A percentile compares a stretch with the other conserved stretches of the same genome.
phyloP scores from a whole-genome alignment of 2,329 filamentous ascomycete genomes.

The Tolypocladium amazonense region DNA sequence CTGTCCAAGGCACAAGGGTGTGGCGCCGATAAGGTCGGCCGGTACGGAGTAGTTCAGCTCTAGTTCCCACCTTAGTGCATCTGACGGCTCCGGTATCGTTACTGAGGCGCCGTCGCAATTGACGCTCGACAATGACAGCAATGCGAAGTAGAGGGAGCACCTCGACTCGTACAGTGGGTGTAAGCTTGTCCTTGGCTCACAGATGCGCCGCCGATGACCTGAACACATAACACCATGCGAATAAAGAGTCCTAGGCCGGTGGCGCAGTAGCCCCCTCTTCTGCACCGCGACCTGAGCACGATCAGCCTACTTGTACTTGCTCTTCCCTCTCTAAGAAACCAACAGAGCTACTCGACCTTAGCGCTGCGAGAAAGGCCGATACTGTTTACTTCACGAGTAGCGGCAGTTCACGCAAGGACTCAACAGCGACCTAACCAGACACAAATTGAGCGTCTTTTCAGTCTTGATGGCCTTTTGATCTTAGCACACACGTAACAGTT shows the following conservation, averaged over 20 bases:
- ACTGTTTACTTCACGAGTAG: not conserved
- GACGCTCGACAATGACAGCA: not conserved
- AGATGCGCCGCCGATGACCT: not conserved
- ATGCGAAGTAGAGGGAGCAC: not conserved
- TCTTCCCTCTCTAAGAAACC: too few species aligned
- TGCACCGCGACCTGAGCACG: not conserved
- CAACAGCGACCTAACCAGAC: too few species aligned
- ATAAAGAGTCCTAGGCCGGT: not conserved
- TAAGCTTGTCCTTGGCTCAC: not conserved
- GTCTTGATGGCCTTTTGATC: too few species aligned
- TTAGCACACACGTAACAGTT: too few species aligned
- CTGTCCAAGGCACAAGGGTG: not conserved
- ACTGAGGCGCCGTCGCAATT: not conserved
- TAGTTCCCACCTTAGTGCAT: not conserved
- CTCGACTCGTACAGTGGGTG: too few species aligned
- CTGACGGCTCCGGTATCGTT: not conserved
- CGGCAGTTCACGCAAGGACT: not conserved
- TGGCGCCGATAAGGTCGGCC: not conserved
- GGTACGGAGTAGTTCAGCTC: not conserved
- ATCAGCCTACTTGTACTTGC: too few species aligned
- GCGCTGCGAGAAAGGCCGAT: not conserved
- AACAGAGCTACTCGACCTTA: too few species aligned
- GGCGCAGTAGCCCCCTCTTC: not conserved
- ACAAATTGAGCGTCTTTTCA: too few species aligned
- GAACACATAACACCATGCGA: constrained; percentile 36